Evolutionary conservation across 148 eudicot species (phyloP).

Genomic region (Oxyria digyna): DNA sequence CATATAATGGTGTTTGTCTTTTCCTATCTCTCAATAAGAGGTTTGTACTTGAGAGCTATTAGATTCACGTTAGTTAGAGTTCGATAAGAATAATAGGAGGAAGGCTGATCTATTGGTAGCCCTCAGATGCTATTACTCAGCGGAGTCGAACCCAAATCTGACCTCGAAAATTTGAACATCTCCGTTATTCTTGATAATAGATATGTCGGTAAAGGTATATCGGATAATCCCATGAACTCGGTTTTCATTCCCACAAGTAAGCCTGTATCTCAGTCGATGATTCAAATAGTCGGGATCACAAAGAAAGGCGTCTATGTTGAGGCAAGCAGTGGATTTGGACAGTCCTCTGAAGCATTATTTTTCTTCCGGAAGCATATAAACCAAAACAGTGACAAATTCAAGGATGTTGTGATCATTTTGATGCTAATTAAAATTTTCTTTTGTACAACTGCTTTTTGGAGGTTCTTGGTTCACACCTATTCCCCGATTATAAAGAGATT

Average conservation of each 20-base stretch:
- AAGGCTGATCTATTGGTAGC: constrained; percentile 89
- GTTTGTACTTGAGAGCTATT: too few species aligned
- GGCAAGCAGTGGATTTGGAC: constrained; percentile 91
- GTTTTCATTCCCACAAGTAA: constrained; percentile 49
- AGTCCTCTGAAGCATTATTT: constrained; percentile 55
- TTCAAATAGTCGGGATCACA: constrained; percentile 86
- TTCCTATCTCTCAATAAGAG: too few species aligned
- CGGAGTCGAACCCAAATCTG: constrained; percentile 75
- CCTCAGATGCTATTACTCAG: constrained; percentile 81
- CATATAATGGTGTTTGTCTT: too few species aligned
- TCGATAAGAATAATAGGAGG: too few species aligned
- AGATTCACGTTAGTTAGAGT: too few species aligned
- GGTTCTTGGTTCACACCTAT: too few species aligned
- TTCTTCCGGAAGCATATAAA: too few species aligned
- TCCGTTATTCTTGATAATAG: constrained; percentile 50
- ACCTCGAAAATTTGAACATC: constrained; percentile 51
- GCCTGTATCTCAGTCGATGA: constrained; percentile 56
- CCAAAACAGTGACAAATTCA: too few species aligned
- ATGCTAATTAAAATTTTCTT: too few species aligned
- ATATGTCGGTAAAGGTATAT: constrained; percentile 72
- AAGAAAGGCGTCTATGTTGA: constrained; percentile 78
- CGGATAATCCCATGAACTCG: constrained; percentile 75
- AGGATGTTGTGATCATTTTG: too few species aligned
- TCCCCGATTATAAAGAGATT: too few species aligned
- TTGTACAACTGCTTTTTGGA: too few species aligned